Percentiles rank a stretch among this genome's conserved stretches.
phyloP scores from a whole-genome alignment of 371 early-diverging fungal genomes.

The Haplosporangium sp. region DNA sequence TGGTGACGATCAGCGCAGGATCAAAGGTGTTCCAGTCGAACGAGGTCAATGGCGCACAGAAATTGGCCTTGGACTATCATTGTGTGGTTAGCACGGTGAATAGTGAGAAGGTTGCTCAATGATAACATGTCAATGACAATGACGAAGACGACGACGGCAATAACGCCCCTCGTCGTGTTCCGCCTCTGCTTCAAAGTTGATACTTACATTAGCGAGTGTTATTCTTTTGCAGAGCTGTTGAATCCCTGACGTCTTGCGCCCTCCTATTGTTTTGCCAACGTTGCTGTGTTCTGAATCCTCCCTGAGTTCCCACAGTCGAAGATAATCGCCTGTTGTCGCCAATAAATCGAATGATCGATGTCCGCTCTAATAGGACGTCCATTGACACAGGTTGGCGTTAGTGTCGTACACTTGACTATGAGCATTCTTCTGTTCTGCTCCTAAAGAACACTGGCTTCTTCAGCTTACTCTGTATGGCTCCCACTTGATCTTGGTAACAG shows the following conservation, averaged over 20 bases:
- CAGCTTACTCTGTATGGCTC: slow-evolving; percentile 76
- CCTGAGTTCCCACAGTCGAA: slow-evolving; percentile 89
- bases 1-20: slow-evolving; percentile 86
- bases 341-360: slow-evolving; percentile 74
- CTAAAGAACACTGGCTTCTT: too few species aligned
- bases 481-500: slow-evolving; percentile 92
- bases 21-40: slow-evolving; percentile 97
- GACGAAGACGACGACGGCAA: slow-evolving; percentile 1
- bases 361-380: slow-evolving; percentile 52
- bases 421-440: too few species aligned
- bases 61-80: slow-evolving; percentile 69
- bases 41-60: slow-evolving; percentile 91
- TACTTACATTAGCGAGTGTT: slow-evolving; percentile 69
- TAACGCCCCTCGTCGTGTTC: neutral
- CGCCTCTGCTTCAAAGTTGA: neutral
- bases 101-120: neutral
- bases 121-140: too few species aligned
- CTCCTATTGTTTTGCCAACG: slow-evolving; percentile 59
- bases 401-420: too few species aligned
- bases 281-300: slow-evolving; percentile 58
- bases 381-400: too few species aligned
- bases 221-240: slow-evolving; percentile 61
- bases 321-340: slow-evolving; percentile 89
- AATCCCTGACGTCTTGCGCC: slow-evolving; percentile 44
- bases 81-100: neutral